Conservation (phyloP, 306 rosid genomes). For the Vigna mungo region DNA sequence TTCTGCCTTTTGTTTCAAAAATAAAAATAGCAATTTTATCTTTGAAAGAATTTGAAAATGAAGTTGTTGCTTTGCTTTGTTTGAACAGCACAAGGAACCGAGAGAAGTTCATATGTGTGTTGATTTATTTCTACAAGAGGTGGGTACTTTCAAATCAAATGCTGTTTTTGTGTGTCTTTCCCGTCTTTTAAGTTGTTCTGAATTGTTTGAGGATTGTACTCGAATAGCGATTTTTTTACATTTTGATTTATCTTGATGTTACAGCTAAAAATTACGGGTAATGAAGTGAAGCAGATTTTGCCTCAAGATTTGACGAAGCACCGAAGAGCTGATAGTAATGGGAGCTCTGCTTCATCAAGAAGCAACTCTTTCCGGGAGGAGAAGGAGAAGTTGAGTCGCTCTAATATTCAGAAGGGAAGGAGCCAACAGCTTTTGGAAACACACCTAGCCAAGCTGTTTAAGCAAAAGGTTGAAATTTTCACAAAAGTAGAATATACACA, state of each 20-base stretch:
- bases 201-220: slow-evolving; percentile 16
- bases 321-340: slow-evolving; percentile 78
- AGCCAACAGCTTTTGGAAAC: slow-evolving; percentile 94
- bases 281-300: slow-evolving; percentile 82
- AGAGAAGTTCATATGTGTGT: slow-evolving; percentile 97
- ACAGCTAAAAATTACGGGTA: slow-evolving; percentile 70
- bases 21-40: slow-evolving; percentile 10
- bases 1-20: slow-evolving; percentile 16
- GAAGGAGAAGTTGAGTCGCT: slow-evolving; percentile 67
- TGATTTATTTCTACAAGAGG: slow-evolving; percentile 93
- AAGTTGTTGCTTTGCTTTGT: slow-evolving; percentile 37
- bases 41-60: slow-evolving; percentile 35
- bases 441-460: slow-evolving; percentile 88
- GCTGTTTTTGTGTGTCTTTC: background rate
- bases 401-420: slow-evolving; percentile 79
- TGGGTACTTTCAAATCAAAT: slow-evolving; percentile 40
- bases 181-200: slow-evolving; percentile 14
- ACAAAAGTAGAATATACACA: slow-evolving; percentile 90
- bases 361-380: slow-evolving; percentile 86
- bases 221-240: slow-evolving; percentile 21
- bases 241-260: slow-evolving; percentile 41
- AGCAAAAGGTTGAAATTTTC: slow-evolving; percentile 94
- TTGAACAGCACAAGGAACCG: slow-evolving; percentile 94
- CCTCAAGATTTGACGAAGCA: slow-evolving; percentile 75
- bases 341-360: slow-evolving; percentile 81